Base-by-base conservation (phyloP, 495 filamentous ascomycete genomes). In the Glonium stellatum region DNA sequence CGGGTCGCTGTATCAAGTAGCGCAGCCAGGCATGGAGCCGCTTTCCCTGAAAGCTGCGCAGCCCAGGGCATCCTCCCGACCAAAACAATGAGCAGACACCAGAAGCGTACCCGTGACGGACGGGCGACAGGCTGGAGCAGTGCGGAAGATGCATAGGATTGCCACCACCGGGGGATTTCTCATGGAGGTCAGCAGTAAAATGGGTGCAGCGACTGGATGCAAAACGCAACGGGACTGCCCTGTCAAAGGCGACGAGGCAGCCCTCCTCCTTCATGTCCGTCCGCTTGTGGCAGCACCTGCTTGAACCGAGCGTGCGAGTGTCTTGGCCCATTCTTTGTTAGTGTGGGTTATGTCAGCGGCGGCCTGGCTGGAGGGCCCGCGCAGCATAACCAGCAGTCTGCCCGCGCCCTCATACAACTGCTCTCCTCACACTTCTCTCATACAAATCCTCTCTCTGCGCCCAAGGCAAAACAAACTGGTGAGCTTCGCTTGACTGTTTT, bases 361-460 rank as follows among this genome's bases (percentile, higher is more conserved):
- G 39, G 39, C 39, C 39, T 44, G 39, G 39, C 39, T 15, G 39
- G 39, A 11, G 10, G 39, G 10, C 39, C 18, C 39, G 13, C 39
- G 15, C 23, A 23, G 48, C 48, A 51, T 25, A 51, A 51, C 44
- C 44, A 15, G 48, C 48, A 31, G 13, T 25, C 18, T 27, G 18
- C 48, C 48, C 48, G 25, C 25, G 18, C 21, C 48, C 48, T 51
- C 81, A 81, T 80, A 78, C 75, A 76, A 75, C 73, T 74, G 74
- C 69, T 73, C 61, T 71, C 73, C 70, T 70, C 74, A 31, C 76
- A 78, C 78, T 75, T 76, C 78, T 72, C 79, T 76, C 81, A 81
- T 80, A 84, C 80, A 82, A 83, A 76, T 75, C 77, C 73, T 71
- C 77, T 69, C 75, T 74, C 75, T 77, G 73, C 76, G 77, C 51